phyloP scores from a whole-genome alignment of 176 grass and related monocot species.

The Pharus latifolius region DNA sequence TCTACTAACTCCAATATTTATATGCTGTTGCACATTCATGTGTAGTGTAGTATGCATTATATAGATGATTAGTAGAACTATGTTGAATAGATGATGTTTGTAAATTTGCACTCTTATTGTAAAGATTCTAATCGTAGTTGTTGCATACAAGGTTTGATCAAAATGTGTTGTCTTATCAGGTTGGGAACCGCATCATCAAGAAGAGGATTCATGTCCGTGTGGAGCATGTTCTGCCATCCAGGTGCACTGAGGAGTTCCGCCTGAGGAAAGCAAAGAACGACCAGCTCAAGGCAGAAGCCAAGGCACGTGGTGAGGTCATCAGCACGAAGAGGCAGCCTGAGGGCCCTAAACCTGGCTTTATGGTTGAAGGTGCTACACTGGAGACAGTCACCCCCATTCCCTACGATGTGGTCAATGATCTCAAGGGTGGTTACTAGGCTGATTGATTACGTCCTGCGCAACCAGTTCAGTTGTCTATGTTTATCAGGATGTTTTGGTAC shows the following conservation, averaged over 20 bases:
- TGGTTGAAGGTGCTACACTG: constrained; percentile 59
- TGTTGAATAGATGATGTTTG: too few relatives aligned
- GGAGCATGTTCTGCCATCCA: constrained; percentile 55
- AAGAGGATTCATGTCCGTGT: constrained; percentile 72
- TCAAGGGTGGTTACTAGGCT: constrained; percentile 76
- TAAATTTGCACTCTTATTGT: too few relatives aligned
- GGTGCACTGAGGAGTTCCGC: constrained; percentile 62
- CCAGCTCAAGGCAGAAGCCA: constrained; percentile 46
- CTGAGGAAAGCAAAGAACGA: constrained; percentile 56
- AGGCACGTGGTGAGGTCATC: constrained; percentile 46
- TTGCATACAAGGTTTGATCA: background rate
- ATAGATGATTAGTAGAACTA: too few relatives aligned
- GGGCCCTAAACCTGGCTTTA: constrained; percentile 69
- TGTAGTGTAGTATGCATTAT: background rate
- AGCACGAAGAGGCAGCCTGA: constrained; percentile 61
- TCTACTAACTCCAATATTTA: background rate
- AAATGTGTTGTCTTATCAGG: constrained; percentile 4
- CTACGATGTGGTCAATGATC: constrained; percentile 71
- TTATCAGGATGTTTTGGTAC: background rate
- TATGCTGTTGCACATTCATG: background rate
- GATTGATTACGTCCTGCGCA: background rate
- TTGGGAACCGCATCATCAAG: constrained; percentile 45
- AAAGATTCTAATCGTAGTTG: too few relatives aligned
- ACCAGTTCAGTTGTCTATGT: constrained; percentile 15
- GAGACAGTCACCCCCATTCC: constrained; percentile 72